Evolutionary conservation across 1,284 basidiomycete genomes (phyloP).

Genomic region (Coniophora puteana): DNA sequence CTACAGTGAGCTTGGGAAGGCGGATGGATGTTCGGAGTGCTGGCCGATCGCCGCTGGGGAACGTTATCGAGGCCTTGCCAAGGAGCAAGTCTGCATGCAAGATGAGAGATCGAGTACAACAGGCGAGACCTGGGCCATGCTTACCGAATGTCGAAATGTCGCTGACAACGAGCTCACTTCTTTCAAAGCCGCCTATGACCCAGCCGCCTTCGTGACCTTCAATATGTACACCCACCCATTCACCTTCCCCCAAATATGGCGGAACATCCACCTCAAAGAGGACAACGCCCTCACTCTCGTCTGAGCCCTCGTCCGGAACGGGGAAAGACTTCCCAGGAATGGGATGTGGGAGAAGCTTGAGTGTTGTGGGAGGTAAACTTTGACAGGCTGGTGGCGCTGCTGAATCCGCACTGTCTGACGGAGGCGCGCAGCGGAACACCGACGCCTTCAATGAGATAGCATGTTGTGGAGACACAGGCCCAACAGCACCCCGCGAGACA

Average conservation of each 20-base stretch:
- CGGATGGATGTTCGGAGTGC: conserved; percentile 32
- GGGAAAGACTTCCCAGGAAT: conserved; percentile 52
- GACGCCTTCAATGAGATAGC: conserved; percentile 38
- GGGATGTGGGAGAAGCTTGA: conserved; percentile 64
- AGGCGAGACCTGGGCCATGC: conserved; percentile 25
- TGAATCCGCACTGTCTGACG: conserved; percentile 11
- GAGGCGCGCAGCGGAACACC: conserved; percentile 38
- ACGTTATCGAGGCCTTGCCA: conserved; percentile 24
- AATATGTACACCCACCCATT: conserved; percentile 50
- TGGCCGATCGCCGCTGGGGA: conserved; percentile 22
- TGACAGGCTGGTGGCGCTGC: conserved; percentile 31
- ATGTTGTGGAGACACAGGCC: conserved; percentile 45
- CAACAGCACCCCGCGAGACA: conserved; percentile 55
- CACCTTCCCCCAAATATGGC: conserved; percentile 13
- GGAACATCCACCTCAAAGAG: conserved; percentile 52
- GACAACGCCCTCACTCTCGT: conserved; percentile 72
- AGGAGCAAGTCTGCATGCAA: conserved; percentile 35
- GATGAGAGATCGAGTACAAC: conserved; percentile 8
- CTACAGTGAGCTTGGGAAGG: conserved; percentile 51
- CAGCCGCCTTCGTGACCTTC: conserved; percentile 59
- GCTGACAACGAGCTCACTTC: conserved; percentile 26
- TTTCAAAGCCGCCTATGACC: conserved; percentile 54
- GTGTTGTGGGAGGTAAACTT: conserved; percentile 36
- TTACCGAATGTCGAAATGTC: conserved; percentile 42
- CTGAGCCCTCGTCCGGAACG: conserved; percentile 57